Evolutionary conservation across 2,329 filamentous ascomycete genomes (phyloP), one percentile per base, ranked within the genome.

Genomic region (Alternaria sp.): DNA sequence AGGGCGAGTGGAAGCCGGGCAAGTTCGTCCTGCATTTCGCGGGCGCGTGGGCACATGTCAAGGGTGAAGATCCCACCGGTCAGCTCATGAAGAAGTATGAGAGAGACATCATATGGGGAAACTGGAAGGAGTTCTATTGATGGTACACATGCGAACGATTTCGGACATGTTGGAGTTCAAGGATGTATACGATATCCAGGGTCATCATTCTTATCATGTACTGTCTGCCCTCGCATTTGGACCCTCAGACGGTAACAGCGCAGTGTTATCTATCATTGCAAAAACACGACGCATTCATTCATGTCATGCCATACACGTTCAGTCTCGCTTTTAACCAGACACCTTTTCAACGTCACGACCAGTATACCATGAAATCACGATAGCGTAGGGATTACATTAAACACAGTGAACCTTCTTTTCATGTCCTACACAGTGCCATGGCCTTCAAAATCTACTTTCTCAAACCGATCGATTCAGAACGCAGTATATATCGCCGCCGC

Each of bases 1-100:
- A 65, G 7, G 64, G 71, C 49, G 66, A 47, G 3, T 81, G 79
- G 78, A 64, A 76, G 57, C 71, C 65, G 10, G 79, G 79, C 19
- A 73, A 66, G 4, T 81, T 82, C 47, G 62, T 80, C 30, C 40
- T 82, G n/a, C 80, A 82, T 69, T 82, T 82, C 61, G 79, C 80
- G 2, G 80, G 80, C 9, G 80, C 80, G 8, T 81, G 79, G 77
- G 80, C 79, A 21, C 78, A 81, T 59, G 70, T 81, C 13, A 72
- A 80, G 51, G 76, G 73, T 17, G 72, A 79, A 11, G 80, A 81
- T 68, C 75, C 80, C 2, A 79, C 79, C 0, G 80, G 80, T 0
- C 61, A 72, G 49, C 69, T 81, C 25, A 81, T 81, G 79, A 68
- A 70, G 43, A 79, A 81, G 68, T 81, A 81, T 54, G 67, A 77